Evolutionary conservation across 352 stramenopile species (phyloP).

Genomic region (Pythium insidiosum): DNA sequence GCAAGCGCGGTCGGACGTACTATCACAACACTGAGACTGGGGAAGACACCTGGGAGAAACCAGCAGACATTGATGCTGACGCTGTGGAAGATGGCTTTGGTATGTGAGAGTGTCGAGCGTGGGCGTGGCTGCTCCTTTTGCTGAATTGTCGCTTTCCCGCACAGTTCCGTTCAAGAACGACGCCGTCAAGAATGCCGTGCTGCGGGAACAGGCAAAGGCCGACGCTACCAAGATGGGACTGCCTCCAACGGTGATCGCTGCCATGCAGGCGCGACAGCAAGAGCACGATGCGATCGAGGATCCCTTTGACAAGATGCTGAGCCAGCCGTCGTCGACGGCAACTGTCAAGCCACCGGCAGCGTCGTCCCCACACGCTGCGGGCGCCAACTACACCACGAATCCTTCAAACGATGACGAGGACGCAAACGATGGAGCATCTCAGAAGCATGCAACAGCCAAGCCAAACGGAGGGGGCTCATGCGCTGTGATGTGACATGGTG

Average conservation of each 20-base stretch:
- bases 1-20: conserved; percentile 57
- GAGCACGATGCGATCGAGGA: conserved; percentile 19
- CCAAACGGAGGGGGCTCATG: too few relatives aligned
- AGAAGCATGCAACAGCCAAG: too few relatives aligned
- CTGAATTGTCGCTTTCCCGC: too few relatives aligned
- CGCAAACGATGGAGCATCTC: background rate
- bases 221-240: conserved; percentile 66
- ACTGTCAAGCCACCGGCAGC: background rate
- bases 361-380: background rate
- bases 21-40: conserved; percentile 81
- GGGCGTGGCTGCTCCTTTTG: too few relatives aligned
- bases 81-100: conserved; percentile 50
- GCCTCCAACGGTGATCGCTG: conserved; percentile 42
- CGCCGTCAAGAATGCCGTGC: conserved; percentile 67
- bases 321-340: conserved; percentile 3
- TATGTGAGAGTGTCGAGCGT: too few relatives aligned
- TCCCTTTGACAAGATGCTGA: conserved; percentile 15
- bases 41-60: conserved; percentile 72
- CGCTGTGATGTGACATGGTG: background rate
- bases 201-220: conserved; percentile 66
- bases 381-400: background rate
- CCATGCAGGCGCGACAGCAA: conserved; percentile 28
- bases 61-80: conserved; percentile 53
- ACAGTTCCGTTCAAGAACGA: conserved; percentile 81
- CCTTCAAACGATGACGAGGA: background rate